These are phyloP conservation scores for Fusarium sp. DNA, from an alignment of 2,329 filamentous ascomycete genomes.

Conservation along the genomic window DNA sequence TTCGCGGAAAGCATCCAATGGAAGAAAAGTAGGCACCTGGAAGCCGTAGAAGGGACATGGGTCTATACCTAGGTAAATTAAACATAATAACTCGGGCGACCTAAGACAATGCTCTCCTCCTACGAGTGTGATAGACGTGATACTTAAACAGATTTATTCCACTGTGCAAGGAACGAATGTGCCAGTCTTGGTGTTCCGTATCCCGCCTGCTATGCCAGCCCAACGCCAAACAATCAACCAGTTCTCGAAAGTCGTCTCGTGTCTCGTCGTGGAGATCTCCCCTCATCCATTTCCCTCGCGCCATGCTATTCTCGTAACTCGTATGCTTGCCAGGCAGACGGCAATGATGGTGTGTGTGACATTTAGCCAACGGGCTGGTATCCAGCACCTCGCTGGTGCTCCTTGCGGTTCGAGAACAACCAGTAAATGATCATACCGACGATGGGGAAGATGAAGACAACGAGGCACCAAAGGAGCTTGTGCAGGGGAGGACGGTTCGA, in stretches of 20 bases:
- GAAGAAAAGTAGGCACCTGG: too few relatives aligned
- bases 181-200: not conserved
- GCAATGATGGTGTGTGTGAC: not conserved
- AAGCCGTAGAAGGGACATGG: too few relatives aligned
- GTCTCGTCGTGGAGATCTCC: not conserved
- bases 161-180: too few relatives aligned
- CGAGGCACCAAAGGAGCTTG: conserved; percentile 72
- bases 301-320: not conserved
- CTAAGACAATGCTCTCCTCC: too few relatives aligned
- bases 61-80: too few relatives aligned
- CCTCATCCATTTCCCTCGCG: not conserved
- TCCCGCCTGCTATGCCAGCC: not conserved
- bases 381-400: conserved; percentile 64
- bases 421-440: conserved; percentile 72
- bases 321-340: not conserved
- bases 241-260: not conserved
- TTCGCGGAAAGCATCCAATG: too few relatives aligned
- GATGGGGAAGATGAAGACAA: conserved; percentile 75
- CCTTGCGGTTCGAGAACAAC: conserved; percentile 71
- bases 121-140: not conserved
- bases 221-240: not conserved
- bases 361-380: conserved; percentile 59
- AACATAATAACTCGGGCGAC: too few relatives aligned
- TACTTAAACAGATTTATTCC: not conserved
- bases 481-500: conserved; percentile 68